phyloP scores from a whole-genome alignment of 2,329 filamentous ascomycete genomes.

The Diatrype stigma region DNA sequence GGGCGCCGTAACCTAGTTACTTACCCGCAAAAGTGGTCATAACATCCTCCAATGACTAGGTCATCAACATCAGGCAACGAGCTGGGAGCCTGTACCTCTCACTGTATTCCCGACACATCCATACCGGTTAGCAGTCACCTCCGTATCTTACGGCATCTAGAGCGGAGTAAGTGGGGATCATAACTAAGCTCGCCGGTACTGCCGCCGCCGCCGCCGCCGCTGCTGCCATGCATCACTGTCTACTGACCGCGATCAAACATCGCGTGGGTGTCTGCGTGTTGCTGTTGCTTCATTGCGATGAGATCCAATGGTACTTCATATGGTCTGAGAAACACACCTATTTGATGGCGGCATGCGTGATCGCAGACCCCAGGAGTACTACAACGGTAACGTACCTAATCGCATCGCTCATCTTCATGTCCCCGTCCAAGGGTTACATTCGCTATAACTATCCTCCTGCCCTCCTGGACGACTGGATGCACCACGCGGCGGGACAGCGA shows the following conservation, averaged over 20 bases:
- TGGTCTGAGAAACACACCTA: slow-evolving; percentile 46
- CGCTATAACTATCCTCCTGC: too few species aligned
- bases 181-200: slow-evolving; percentile 12
- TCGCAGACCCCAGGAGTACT: slow-evolving; percentile 40
- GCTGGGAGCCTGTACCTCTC: neutral
- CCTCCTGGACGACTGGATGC: slow-evolving; percentile 39
- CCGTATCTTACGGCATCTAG: neutral
- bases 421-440: slow-evolving; percentile 44
- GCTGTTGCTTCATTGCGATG: slow-evolving; percentile 54
- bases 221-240: too few species aligned
- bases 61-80: neutral
- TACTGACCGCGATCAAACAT: slow-evolving; percentile 46
- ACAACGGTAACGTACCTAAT: slow-evolving; percentile 41
- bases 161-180: neutral
- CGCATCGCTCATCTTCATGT: slow-evolving; percentile 46
- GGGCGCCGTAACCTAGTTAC: neutral
- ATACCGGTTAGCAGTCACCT: neutral
- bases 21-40: neutral
- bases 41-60: neutral
- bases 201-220: too few species aligned
- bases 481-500: slow-evolving; percentile 52
- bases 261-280: slow-evolving; percentile 46
- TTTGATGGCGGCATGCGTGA: neutral
- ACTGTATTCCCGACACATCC: neutral
- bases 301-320: slow-evolving; percentile 57